These are phyloP conservation scores for Tolypocladium tundrense DNA, from an alignment of 2,329 filamentous ascomycete genomes.

Conservation along the genomic window DNA sequence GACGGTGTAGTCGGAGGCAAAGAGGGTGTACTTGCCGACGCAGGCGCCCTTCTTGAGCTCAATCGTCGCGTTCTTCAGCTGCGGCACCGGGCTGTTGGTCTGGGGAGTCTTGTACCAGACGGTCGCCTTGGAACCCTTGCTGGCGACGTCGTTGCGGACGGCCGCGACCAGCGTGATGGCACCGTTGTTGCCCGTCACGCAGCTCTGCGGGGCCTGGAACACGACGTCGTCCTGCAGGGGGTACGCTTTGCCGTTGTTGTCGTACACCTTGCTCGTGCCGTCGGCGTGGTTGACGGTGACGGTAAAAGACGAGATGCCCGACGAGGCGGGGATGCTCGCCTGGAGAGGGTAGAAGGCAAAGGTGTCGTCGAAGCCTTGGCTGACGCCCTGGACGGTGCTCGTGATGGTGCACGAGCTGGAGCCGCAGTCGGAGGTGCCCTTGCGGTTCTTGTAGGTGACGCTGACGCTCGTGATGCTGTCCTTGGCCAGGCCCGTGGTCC, in stretches of 20 bases:
- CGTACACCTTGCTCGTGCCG: slow-evolving; percentile 33
- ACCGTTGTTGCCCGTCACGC: slow-evolving; percentile 32
- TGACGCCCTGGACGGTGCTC: slow-evolving; percentile 34
- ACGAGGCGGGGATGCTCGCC: slow-evolving; percentile 41
- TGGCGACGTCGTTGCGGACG: slow-evolving; percentile 36
- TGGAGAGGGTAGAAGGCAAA: slow-evolving; percentile 44
- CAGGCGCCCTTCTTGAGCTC: slow-evolving; percentile 32
- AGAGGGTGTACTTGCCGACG: slow-evolving; percentile 38
- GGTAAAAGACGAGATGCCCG: slow-evolving; percentile 52
- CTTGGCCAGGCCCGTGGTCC: slow-evolving; percentile 35
- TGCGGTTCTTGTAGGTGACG: slow-evolving; percentile 46
- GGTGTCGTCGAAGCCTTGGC: slow-evolving; percentile 48
- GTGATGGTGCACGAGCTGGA: slow-evolving; percentile 31
- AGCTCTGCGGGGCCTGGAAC: slow-evolving; percentile 47
- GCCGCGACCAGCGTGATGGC: slow-evolving; percentile 34
- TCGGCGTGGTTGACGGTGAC: slow-evolving; percentile 37
- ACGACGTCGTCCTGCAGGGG: slow-evolving; percentile 44
- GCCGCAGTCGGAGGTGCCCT: slow-evolving; percentile 36
- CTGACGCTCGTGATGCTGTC: slow-evolving; percentile 34
- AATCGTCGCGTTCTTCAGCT: slow-evolving; percentile 25
- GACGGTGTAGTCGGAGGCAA: slow-evolving; percentile 30
- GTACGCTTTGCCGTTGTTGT: slow-evolving; percentile 49
- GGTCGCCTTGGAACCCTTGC: slow-evolving; percentile 28
- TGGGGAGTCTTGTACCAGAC: slow-evolving; percentile 33
- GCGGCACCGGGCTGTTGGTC: slow-evolving; percentile 31